phyloP scores from a whole-genome alignment of 2,329 filamentous ascomycete species.

The Dothideomycetidae sp. region DNA sequence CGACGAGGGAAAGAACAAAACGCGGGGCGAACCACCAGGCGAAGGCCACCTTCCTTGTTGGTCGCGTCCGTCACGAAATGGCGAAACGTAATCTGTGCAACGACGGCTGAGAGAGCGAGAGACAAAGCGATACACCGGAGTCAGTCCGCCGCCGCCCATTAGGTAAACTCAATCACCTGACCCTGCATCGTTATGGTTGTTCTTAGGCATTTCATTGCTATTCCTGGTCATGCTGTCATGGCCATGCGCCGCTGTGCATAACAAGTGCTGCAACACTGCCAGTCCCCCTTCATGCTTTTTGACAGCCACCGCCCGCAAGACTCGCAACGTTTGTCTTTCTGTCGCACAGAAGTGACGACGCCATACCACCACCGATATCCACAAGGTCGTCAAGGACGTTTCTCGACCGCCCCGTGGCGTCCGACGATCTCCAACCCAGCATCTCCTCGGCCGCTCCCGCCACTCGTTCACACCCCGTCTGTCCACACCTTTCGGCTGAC shows the following conservation, averaged over 20 bases:
- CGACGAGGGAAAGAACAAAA: neutral
- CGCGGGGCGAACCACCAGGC: too few relatives aligned
- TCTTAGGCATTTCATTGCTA: too few relatives aligned
- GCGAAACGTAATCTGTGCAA: too few relatives aligned
- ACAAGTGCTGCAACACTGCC: too few relatives aligned
- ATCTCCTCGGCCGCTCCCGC: slow-evolving; percentile 5
- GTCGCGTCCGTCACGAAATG: neutral
- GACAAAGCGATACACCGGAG: neutral
- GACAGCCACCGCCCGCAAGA: neutral
- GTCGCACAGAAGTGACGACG: neutral
- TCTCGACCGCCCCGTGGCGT: too few relatives aligned
- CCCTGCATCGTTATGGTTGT: too few relatives aligned
- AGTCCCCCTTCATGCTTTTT: too few relatives aligned
- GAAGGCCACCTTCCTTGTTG: neutral
- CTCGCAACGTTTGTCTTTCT: neutral
- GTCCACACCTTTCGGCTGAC: neutral
- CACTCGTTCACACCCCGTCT: neutral
- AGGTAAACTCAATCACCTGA: neutral
- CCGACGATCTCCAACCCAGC: slow-evolving; percentile 2
- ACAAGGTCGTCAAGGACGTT: too few relatives aligned
- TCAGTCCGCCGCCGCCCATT: neutral
- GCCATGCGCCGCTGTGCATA: too few relatives aligned
- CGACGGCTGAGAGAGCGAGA: neutral
- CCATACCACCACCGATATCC: neutral
- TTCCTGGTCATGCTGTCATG: neutral